phyloP scores from a whole-genome alignment of 495 filamentous ascomycete genomes.

The Talaromyces ruber region DNA sequence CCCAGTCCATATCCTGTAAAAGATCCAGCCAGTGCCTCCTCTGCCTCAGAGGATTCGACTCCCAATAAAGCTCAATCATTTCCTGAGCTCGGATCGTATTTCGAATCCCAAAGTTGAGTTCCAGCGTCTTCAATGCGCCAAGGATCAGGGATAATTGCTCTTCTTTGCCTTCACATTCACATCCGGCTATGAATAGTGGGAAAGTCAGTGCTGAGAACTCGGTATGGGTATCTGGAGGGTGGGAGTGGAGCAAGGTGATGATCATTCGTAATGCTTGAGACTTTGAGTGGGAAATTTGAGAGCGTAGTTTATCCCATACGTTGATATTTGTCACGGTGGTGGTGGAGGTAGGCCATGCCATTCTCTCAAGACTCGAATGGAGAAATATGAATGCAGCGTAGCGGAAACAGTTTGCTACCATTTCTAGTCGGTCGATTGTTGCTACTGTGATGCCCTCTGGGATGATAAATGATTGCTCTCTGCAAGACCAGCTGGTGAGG shows the following conservation, averaged over 20 bases:
- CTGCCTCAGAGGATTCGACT: conserved; percentile 1
- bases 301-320: not conserved
- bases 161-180: conserved; percentile 18
- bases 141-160: conserved; percentile 21
- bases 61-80: conserved; percentile 27
- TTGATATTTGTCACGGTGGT: not conserved
- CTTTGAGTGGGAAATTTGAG: conserved; percentile 22
- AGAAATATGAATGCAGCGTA: conserved; percentile 35
- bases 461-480: conserved; percentile 21
- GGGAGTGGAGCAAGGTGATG: conserved; percentile 18
- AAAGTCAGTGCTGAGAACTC: conserved; percentile 38
- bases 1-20: conserved; percentile 31
- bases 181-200: conserved; percentile 33
- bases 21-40: conserved; percentile 32
- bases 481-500: conserved; percentile 29
- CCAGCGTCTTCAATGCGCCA: conserved; percentile 20
- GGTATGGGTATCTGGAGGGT: conserved; percentile 27
- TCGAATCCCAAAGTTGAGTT: conserved; percentile 33
- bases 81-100: conserved; percentile 35
- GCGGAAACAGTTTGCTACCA: conserved; percentile 38
- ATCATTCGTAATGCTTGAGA: conserved; percentile 19
- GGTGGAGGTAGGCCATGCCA: conserved; percentile 7
- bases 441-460: conserved; percentile 22
- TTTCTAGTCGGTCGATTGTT: conserved; percentile 26
- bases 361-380: conserved; percentile 30